Evolutionary conservation across 495 filamentous ascomycete genomes (phyloP).

Genomic region (Cercophora sp.): DNA sequence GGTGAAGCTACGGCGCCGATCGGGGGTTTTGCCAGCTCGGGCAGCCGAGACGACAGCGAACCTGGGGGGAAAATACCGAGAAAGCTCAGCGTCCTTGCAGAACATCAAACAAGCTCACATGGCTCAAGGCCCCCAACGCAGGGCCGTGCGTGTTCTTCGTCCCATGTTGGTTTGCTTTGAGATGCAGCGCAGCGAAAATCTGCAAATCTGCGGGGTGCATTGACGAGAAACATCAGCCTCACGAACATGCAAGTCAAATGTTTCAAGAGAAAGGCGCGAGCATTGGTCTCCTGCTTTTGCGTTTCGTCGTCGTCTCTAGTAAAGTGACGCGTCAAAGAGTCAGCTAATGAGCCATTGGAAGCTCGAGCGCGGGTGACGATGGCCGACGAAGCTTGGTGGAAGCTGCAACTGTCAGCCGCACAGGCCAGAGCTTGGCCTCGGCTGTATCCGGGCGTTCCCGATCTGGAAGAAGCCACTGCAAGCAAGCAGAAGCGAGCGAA

Average conservation of each 20-base stretch:
- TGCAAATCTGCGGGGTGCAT: constrained; percentile 5
- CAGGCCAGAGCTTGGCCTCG: constrained; percentile 13
- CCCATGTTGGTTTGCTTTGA: too few relatives aligned
- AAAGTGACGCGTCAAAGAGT: neutral
- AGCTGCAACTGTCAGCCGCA: constrained; percentile 20
- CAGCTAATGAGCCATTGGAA: too few relatives aligned
- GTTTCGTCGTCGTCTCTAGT: neutral
- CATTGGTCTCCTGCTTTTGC: too few relatives aligned
- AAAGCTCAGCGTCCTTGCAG: constrained; percentile 8
- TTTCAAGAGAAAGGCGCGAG: too few relatives aligned
- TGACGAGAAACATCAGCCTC: too few relatives aligned
- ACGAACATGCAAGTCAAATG: neutral
- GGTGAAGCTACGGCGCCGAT: too few relatives aligned
- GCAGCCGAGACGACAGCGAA: too few relatives aligned
- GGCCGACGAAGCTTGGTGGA: too few relatives aligned
- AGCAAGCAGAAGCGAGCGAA: constrained; percentile 16
- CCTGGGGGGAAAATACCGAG: neutral
- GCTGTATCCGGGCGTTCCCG: constrained; percentile 1
- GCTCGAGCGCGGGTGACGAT: too few relatives aligned
- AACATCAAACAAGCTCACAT: constrained; percentile 11
- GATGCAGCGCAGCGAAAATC: neutral
- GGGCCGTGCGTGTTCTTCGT: neutral
- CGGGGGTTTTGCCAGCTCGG: too few relatives aligned
- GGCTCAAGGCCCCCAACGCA: constrained; percentile 6
- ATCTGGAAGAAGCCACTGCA: neutral